A percentile compares a stretch with the other conserved stretches of the same genome.
These are phyloP conservation scores for Neopestalotiopsis clavispora DNA, from an alignment of 2,329 filamentous ascomycete species.

Conservation along the genomic window DNA sequence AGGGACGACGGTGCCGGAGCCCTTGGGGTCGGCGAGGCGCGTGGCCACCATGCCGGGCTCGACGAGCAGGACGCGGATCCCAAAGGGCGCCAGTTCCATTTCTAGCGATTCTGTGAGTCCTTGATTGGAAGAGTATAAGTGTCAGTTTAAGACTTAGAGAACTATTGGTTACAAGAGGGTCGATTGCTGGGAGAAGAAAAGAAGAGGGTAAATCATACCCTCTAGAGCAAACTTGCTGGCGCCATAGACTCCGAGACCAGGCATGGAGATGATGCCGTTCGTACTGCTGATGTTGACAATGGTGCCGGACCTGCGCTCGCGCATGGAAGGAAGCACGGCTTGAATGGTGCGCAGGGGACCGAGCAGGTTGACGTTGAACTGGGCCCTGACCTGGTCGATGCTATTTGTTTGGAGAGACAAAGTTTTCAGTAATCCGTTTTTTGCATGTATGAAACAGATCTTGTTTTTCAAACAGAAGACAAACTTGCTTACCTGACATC, in stretches of 20 bases:
- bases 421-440: no score
- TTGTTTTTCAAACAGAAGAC: no score
- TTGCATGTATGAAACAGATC: no score
- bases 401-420: conserved; percentile 16
- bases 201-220: conserved; percentile 18
- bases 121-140: conserved; percentile 13
- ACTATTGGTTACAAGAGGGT: no score
- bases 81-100: conserved; percentile 27
- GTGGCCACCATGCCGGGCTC: conserved; percentile 29
- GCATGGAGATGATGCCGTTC: conserved; percentile 18
- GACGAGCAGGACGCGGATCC: conserved; percentile 30
- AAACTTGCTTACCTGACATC: conserved; percentile 28
- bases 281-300: conserved; percentile 34
- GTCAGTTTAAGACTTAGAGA: no score
- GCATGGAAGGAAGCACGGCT: conserved; percentile 32
- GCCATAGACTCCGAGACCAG: conserved; percentile 28
- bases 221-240: conserved; percentile 32
- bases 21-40: conserved; percentile 24
- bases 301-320: conserved; percentile 30
- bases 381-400: conserved; percentile 25
- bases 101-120: conserved; percentile 30
- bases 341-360: conserved; percentile 31
- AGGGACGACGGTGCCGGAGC: conserved; percentile 22
- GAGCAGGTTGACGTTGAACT: conserved; percentile 32
- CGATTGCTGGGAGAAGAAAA: no score